These are phyloP conservation scores for Coemansia sp. DNA, from an alignment of 192 early-diverging fungal species.

Conservation along the genomic window DNA sequence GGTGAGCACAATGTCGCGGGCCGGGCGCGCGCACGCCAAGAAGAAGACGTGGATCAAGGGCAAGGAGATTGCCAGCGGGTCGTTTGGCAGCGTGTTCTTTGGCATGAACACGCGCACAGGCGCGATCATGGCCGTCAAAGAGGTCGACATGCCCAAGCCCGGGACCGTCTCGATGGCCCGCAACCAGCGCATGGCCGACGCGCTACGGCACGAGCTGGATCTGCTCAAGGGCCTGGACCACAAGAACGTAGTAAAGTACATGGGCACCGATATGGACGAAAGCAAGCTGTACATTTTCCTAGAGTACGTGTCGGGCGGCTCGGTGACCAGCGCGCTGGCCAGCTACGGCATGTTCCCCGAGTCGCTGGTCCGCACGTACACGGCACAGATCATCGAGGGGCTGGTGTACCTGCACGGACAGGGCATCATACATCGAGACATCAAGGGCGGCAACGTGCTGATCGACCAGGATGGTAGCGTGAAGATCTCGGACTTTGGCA, in stretches of 20 bases:
- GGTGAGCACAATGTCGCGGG: slow-evolving; percentile 17
- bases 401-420: slow-evolving; percentile 92
- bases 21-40: slow-evolving; percentile 9
- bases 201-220: slow-evolving; percentile 85
- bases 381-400: slow-evolving; percentile 88
- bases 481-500: slow-evolving; percentile 99
- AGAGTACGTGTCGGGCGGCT: slow-evolving; percentile 98
- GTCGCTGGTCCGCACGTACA: slow-evolving; percentile 76
- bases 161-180: slow-evolving; percentile 68
- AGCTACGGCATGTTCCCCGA: slow-evolving; percentile 89
- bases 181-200: slow-evolving; percentile 80
- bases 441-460: slow-evolving; percentile 93
- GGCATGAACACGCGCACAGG: slow-evolving; percentile 87
- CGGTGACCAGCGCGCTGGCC: slow-evolving; percentile 79
- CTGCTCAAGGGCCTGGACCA: slow-evolving; percentile 90
- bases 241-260: slow-evolving; percentile 94
- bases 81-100: slow-evolving; percentile 92
- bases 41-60: slow-evolving; percentile 81
- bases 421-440: slow-evolving; percentile 96
- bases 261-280: slow-evolving; percentile 81
- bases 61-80: slow-evolving; percentile 89
- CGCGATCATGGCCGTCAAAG: slow-evolving; percentile 96
- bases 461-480: slow-evolving; percentile 90
- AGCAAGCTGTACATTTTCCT: slow-evolving; percentile 86
- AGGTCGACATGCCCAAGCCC: slow-evolving; percentile 78